Percentiles rank a stretch among this genome's conserved stretches.
These are phyloP conservation scores for Cadophora luteo-olivacea DNA, from an alignment of 2,329 filamentous ascomycete genomes.

Conservation along the genomic window DNA sequence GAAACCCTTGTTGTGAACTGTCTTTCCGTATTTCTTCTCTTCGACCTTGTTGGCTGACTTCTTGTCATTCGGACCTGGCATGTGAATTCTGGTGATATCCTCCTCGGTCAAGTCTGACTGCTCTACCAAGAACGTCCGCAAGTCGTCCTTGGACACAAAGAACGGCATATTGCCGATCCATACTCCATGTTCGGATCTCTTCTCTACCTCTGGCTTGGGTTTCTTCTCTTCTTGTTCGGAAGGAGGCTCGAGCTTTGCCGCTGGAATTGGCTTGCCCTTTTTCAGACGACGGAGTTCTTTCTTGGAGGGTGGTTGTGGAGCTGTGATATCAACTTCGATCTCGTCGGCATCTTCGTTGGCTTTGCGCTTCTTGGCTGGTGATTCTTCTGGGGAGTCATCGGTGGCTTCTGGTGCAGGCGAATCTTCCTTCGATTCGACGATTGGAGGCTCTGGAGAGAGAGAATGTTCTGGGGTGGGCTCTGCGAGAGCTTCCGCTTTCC, in stretches of 20 bases:
- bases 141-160: slow-evolving; percentile 72
- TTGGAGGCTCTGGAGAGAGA: slow-evolving; percentile 14
- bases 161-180: slow-evolving; percentile 98
- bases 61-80: slow-evolving; percentile 55
- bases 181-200: slow-evolving; percentile 81
- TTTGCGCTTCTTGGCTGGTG: slow-evolving; percentile 71
- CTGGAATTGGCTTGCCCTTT: slow-evolving; percentile 70
- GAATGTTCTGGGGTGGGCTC: slow-evolving; percentile 20
- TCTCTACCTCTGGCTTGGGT: slow-evolving; percentile 50
- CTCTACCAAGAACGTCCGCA: slow-evolving; percentile 81
- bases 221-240: slow-evolving; percentile 49
- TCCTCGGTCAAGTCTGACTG: slow-evolving; percentile 71
- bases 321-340: slow-evolving; percentile 86
- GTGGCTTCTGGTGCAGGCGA: slow-evolving; percentile 12
- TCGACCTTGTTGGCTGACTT: slow-evolving; percentile 44
- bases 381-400: slow-evolving; percentile 26
- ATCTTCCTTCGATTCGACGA: slow-evolving; percentile 8
- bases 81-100: slow-evolving; percentile 77
- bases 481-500: slow-evolving; percentile 35
- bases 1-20: slow-evolving; percentile 79
- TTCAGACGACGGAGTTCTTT: slow-evolving; percentile 89
- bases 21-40: slow-evolving; percentile 41
- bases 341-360: slow-evolving; percentile 62
- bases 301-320: slow-evolving; percentile 95
- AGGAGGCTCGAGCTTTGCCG: slow-evolving; percentile 50